Conservation (phyloP, 768 basidiomycete species). For the Pleurotus platypus region DNA sequence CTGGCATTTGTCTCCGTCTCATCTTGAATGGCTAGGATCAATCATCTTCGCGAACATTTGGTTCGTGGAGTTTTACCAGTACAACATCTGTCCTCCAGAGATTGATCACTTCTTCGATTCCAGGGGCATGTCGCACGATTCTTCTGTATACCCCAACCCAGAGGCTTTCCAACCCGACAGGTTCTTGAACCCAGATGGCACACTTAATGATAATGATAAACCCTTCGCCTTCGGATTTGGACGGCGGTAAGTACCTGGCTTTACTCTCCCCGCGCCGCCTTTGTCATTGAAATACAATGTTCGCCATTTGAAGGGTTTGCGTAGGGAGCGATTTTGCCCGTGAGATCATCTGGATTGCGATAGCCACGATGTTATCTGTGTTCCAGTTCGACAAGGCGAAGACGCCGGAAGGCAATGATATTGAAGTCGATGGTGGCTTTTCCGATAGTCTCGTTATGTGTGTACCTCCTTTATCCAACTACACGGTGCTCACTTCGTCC, state of each 20-base stretch:
- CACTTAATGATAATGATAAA: slow-evolving; percentile 8
- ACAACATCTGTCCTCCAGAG: neutral
- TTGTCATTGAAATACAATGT: neutral
- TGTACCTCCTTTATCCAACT: neutral
- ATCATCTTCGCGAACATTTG: slow-evolving; percentile 36
- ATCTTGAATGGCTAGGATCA: neutral
- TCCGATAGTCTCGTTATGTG: neutral
- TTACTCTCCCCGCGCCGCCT: neutral
- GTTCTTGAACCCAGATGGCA: slow-evolving; percentile 23
- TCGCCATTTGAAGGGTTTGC: neutral
- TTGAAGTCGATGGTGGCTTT: neutral
- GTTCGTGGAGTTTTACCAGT: slow-evolving; percentile 14
- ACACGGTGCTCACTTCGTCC: neutral
- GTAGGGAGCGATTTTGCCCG: neutral
- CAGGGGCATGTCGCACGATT: slow-evolving; percentile 38
- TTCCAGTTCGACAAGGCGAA: slow-evolving; percentile 28
- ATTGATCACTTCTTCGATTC: neutral
- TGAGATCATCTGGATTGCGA: slow-evolving; percentile 24
- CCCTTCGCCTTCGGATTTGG: slow-evolving; percentile 21
- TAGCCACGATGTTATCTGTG: slow-evolving; percentile 27
- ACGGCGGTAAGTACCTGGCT: slow-evolving; percentile 11
- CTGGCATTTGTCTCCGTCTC: neutral
- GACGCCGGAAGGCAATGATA: slow-evolving; percentile 13
- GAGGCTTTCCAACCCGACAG: slow-evolving; percentile 37
- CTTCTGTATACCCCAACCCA: slow-evolving; percentile 33